A percentile compares a stretch with the other conserved stretches of the same genome.
phyloP scores from a whole-genome alignment of 495 filamentous ascomycete genomes.

The Cudoniella acicularis region DNA sequence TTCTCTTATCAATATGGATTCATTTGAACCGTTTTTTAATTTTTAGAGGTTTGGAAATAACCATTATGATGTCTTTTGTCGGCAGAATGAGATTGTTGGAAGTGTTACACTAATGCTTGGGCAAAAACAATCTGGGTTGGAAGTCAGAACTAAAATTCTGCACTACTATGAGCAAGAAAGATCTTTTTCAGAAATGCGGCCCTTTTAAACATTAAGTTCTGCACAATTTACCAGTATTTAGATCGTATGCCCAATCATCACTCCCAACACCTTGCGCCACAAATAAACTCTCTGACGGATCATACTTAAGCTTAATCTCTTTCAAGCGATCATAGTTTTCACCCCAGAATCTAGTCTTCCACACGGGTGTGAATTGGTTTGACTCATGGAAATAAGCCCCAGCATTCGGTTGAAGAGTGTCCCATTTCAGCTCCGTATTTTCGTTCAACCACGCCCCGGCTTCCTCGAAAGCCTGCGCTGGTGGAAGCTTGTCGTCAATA shows the following conservation, averaged over 20 bases:
- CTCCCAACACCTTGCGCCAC: constrained; percentile 45
- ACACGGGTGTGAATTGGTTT: constrained; percentile 35
- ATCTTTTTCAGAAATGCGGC: too few relatives aligned
- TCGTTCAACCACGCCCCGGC: background rate
- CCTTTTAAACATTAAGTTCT: background rate
- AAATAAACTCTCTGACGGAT: constrained; percentile 45
- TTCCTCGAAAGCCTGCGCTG: background rate
- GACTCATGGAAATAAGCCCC: constrained; percentile 45
- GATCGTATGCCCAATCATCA: constrained; percentile 36
- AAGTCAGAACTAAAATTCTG: too few relatives aligned
- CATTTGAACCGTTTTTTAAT: too few relatives aligned
- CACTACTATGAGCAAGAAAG: too few relatives aligned
- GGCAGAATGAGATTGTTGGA: too few relatives aligned
- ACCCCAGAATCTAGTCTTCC: constrained; percentile 42
- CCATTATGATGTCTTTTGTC: too few relatives aligned
- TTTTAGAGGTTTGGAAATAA: too few relatives aligned
- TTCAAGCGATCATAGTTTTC: constrained; percentile 36
- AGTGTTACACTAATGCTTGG: too few relatives aligned
- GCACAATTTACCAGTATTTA: constrained; percentile 5
- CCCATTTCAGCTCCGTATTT: background rate
- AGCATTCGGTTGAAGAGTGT: constrained; percentile 18
- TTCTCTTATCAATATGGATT: too few relatives aligned
- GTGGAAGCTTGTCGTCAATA: background rate
- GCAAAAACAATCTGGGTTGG: too few relatives aligned
- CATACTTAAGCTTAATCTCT: constrained; percentile 44